These are phyloP conservation scores for Crithidia sp. DNA, from an alignment of 208 protist genomes.

Conservation along the genomic window DNA sequence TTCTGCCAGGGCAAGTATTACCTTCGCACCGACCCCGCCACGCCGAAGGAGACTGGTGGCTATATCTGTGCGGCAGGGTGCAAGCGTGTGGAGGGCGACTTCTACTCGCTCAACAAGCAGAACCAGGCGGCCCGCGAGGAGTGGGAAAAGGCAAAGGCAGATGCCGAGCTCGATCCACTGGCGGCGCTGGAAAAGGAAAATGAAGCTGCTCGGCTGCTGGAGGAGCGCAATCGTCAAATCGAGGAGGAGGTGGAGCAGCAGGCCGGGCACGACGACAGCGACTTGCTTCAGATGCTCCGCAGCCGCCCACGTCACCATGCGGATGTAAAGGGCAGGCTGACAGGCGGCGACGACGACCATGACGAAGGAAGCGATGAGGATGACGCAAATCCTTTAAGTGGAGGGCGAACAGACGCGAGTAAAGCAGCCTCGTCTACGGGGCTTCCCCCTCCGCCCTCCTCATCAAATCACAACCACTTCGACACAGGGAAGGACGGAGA, in stretches of 20 bases:
- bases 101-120: slow-evolving; percentile 67
- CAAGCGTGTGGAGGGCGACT: slow-evolving; percentile 71
- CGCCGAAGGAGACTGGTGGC: slow-evolving; percentile 80
- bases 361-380: neutral
- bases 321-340: neutral
- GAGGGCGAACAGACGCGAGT: neutral
- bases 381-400: neutral
- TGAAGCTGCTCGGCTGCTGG: slow-evolving; percentile 59
- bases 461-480: neutral
- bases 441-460: slow-evolving; percentile 3
- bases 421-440: neutral
- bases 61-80: slow-evolving; percentile 77
- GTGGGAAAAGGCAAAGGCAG: slow-evolving; percentile 54
- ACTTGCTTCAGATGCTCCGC: slow-evolving; percentile 45
- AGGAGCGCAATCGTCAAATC: slow-evolving; percentile 70
- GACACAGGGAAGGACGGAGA: neutral
- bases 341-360: slow-evolving; percentile 1
- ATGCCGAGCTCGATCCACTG: slow-evolving; percentile 62
- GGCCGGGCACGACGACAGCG: slow-evolving; percentile 38
- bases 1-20: slow-evolving; percentile 75
- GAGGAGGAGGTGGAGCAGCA: slow-evolving; percentile 67
- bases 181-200: slow-evolving; percentile 83
- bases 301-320: slow-evolving; percentile 14
- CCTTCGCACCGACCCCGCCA: slow-evolving; percentile 77
- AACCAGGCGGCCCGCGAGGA: slow-evolving; percentile 58